These are phyloP conservation scores for Exobasidium cylindrosporum DNA, from an alignment of 1,284 basidiomycete species.

Conservation along the genomic window DNA sequence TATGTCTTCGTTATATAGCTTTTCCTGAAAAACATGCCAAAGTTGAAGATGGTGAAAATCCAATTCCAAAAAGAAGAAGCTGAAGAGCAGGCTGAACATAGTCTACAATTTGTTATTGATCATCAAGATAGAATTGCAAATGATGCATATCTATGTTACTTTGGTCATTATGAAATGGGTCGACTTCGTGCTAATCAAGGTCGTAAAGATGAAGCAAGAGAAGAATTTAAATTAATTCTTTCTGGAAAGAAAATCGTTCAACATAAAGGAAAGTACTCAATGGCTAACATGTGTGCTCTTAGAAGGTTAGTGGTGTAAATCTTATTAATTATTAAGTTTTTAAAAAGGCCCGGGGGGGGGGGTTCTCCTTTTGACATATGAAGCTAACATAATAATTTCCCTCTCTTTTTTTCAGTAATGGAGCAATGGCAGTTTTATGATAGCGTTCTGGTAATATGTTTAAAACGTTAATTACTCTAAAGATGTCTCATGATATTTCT, in stretches of 20 bases:
- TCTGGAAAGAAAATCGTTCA: conserved; percentile 41
- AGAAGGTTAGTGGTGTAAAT: no score
- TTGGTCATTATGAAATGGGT: conserved; percentile 53
- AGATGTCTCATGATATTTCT: no score
- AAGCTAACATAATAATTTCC: no score
- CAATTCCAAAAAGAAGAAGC: conserved; percentile 43
- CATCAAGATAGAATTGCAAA: conserved; percentile 33
- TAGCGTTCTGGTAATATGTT: no score
- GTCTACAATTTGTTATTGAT: conserved; percentile 40
- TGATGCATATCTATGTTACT: conserved; percentile 54
- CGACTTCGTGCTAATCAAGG: conserved; percentile 37
- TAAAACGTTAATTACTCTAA: no score
- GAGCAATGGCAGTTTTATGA: no score
- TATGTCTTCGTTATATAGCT: conserved; percentile 51
- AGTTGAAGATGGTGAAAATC: conserved; percentile 26
- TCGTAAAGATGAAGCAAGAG: conserved; percentile 30
- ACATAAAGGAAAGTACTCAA: conserved; percentile 51
- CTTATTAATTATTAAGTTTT: no score
- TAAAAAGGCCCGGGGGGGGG: no score
- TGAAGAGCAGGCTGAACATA: conserved; percentile 40
- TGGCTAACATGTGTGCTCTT: conserved; percentile 54
- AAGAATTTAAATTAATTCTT: conserved; percentile 43
- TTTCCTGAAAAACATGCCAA: conserved; percentile 49
- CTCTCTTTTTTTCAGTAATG: no score
- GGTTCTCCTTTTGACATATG: no score